These are phyloP conservation scores for Sphagnum contortum DNA, from an alignment of 225 moss, liverwort and hornwort species.

Conservation along the genomic window DNA sequence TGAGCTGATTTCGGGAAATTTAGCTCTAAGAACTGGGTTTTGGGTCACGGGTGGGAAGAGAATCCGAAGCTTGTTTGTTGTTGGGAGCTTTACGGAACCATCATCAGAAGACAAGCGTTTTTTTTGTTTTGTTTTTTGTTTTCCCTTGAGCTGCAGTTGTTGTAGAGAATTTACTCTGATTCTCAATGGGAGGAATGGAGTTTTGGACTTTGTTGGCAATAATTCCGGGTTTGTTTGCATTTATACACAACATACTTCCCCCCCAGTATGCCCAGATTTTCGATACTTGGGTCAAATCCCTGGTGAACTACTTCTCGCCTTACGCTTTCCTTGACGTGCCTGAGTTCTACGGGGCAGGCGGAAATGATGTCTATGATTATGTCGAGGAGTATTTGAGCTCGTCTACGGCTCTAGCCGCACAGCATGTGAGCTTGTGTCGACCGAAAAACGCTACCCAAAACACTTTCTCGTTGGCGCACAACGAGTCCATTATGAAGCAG, in stretches of 20 bases:
- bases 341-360: conserved; percentile 45
- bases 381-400: conserved; percentile 51
- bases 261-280: conserved; percentile 19
- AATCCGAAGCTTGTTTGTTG: no score
- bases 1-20: no score
- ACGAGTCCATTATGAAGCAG: conserved; percentile 30
- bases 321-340: conserved; percentile 38
- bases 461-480: conserved; percentile 44
- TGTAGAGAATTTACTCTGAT: no score
- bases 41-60: no score
- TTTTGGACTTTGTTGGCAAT: conserved; percentile 54
- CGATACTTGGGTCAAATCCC: conserved; percentile 26
- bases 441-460: conserved; percentile 53
- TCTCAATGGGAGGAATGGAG: conserved; percentile 20
- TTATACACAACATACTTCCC: conserved; percentile 30
- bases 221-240: conserved; percentile 39
- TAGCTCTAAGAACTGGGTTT: no score
- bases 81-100: no score
- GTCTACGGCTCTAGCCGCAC: conserved; percentile 31
- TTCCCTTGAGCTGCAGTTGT: no score
- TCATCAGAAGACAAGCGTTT: no score
- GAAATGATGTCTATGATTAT: conserved; percentile 49
- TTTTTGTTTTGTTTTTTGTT: no score
- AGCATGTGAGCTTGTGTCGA: conserved; percentile 36
- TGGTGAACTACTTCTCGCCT: conserved; percentile 17